Conservation (phyloP, 2,329 filamentous ascomycete species). For the Aspergillus udagawae region DNA sequence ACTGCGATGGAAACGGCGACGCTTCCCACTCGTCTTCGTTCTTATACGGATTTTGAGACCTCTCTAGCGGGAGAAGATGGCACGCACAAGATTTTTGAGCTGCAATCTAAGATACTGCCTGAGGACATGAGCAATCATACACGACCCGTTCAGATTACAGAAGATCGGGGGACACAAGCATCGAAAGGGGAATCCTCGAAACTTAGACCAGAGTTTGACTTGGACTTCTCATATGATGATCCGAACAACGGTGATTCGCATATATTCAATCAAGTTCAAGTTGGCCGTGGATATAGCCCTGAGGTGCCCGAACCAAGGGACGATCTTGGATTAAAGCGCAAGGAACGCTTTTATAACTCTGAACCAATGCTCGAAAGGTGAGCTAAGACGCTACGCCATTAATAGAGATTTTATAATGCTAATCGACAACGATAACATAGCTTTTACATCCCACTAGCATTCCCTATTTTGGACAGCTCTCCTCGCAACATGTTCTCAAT, state of each 20-base stretch:
- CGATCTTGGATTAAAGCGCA: conserved; percentile 26
- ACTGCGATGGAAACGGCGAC: conserved; percentile 75
- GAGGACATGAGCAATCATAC: conserved; percentile 9
- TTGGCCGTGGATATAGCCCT: conserved; percentile 25
- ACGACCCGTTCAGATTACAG: background rate
- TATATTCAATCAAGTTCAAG: conserved; percentile 35
- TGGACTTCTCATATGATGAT: conserved; percentile 37
- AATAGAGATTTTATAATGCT: background rate
- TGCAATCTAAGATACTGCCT: conserved; percentile 61
- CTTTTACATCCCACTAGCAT: conserved; percentile 50
- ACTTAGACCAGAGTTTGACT: conserved; percentile 29
- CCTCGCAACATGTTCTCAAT: conserved; percentile 66
- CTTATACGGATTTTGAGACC: conserved; percentile 34
- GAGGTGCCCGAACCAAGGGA: conserved; percentile 10
- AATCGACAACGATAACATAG: conserved; percentile 19
- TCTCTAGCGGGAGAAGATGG: conserved; percentile 57
- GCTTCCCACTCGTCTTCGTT: conserved; percentile 61
- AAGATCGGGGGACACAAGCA: conserved; percentile 2
- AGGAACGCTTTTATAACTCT: conserved; percentile 30
- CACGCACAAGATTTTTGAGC: conserved; percentile 72
- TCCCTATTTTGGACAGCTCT: conserved; percentile 79
- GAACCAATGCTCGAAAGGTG: conserved; percentile 34
- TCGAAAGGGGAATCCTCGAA: conserved; percentile 13
- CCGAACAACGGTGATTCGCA: conserved; percentile 20
- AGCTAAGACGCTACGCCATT: background rate